A percentile compares a stretch with the other conserved stretches of the same genome.
These are phyloP conservation scores for Lactifluus hygrophoroides DNA, from an alignment of 768 basidiomycete species.

Conservation along the genomic window DNA sequence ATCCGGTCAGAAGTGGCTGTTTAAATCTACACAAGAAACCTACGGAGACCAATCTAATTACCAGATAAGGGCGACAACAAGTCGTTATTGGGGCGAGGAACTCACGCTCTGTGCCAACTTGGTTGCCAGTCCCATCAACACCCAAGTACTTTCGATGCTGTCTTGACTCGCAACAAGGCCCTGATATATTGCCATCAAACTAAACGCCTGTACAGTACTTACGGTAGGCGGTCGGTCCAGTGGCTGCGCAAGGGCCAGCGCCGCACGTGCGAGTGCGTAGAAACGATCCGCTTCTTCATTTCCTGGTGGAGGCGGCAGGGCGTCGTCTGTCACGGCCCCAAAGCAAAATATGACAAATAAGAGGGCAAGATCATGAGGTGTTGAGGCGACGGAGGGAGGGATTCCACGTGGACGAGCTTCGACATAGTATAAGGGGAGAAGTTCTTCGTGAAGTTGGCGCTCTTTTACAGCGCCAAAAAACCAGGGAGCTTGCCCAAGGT, in stretches of 20 bases:
- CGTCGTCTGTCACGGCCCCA: slow-evolving; percentile 7
- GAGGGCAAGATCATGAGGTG: slow-evolving; percentile 12
- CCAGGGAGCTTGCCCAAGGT: slow-evolving; percentile 74
- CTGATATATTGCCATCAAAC: slow-evolving; percentile 63
- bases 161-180: slow-evolving; percentile 60
- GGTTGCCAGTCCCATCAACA: slow-evolving; percentile 52
- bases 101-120: slow-evolving; percentile 63
- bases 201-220: slow-evolving; percentile 56
- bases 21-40: neutral
- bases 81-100: slow-evolving; percentile 16
- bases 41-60: slow-evolving; percentile 62
- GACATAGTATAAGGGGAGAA: slow-evolving; percentile 58
- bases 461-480: slow-evolving; percentile 66
- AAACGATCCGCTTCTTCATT: slow-evolving; percentile 44
- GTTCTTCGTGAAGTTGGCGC: slow-evolving; percentile 53
- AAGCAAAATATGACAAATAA: slow-evolving; percentile 9
- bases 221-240: slow-evolving; percentile 66
- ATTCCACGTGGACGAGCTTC: slow-evolving; percentile 29
- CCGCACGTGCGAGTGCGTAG: slow-evolving; percentile 54
- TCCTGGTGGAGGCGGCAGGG: slow-evolving; percentile 34
- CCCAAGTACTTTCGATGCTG: slow-evolving; percentile 63
- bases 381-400: neutral
- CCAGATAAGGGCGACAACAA: neutral
- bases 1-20: neutral
- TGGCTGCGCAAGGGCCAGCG: slow-evolving; percentile 58